A percentile compares a stretch with the other conserved stretches of the same genome.
Evolutionary conservation across 176 grass and related monocot species (phyloP).

Genomic region (Triticum urartu): DNA sequence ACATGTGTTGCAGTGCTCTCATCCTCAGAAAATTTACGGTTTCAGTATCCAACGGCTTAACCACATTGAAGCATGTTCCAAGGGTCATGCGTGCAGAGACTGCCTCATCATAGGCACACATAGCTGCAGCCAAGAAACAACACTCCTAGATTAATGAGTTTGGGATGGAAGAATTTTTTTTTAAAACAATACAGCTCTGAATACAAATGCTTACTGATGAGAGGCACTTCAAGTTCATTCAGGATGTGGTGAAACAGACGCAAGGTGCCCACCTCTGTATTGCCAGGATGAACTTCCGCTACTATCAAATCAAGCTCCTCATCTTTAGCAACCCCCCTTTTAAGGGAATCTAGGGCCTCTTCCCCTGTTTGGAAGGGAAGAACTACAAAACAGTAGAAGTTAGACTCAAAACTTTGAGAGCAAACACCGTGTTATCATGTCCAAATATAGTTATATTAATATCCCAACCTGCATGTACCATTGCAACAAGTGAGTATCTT

Average conservation of each 20-base stretch:
- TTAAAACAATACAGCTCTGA: conserved; percentile 17
- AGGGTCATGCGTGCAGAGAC: not conserved
- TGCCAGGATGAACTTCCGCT: conserved; percentile 22
- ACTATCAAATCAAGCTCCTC: conserved; percentile 35
- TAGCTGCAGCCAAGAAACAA: conserved; percentile 30
- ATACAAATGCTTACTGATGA: conserved; percentile 24
- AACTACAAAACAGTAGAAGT: too few relatives aligned
- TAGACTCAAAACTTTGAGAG: too few relatives aligned
- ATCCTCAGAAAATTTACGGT: conserved; percentile 1
- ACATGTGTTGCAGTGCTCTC: conserved; percentile 4
- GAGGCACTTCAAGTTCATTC: conserved; percentile 22
- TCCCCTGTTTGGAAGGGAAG: too few relatives aligned
- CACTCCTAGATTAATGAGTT: not conserved
- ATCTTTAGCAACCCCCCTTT: not conserved
- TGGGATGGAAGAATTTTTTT: not conserved
- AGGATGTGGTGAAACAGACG: conserved; percentile 12
- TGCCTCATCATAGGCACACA: conserved; percentile 15
- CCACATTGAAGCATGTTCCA: conserved; percentile 28
- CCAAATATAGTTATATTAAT: too few relatives aligned
- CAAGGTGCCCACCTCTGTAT: not conserved
- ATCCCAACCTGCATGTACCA: too few relatives aligned
- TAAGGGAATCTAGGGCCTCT: too few relatives aligned
- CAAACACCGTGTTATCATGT: too few relatives aligned
- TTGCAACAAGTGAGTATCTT: too few relatives aligned
- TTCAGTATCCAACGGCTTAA: conserved; percentile 21